Percentiles rank a stretch among this genome's conserved stretches.
Evolutionary conservation across 306 rosid genomes (phyloP).

Genomic region (Trifolium pratense): DNA sequence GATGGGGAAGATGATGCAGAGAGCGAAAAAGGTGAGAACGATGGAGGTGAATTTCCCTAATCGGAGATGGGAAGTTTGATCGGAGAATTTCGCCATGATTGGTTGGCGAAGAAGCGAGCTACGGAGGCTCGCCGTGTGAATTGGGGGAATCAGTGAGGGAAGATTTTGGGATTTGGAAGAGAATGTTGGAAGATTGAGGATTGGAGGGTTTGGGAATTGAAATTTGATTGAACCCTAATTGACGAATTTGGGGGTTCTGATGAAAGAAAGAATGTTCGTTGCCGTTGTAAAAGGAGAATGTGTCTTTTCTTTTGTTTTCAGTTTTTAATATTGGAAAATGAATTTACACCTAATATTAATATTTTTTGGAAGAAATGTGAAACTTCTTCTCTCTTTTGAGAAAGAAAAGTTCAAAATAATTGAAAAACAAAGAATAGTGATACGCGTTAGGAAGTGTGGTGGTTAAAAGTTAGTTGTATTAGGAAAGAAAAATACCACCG

Average conservation of each 20-base stretch:
- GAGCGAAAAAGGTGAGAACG: conserved; percentile 17
- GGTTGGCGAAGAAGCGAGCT: conserved; percentile 49
- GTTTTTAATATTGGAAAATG: background rate
- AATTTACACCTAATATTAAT: background rate
- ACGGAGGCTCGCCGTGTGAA: conserved; percentile 40
- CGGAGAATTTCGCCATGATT: conserved; percentile 48
- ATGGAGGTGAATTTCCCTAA: background rate
- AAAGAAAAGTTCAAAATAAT: background rate
- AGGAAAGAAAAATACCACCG: background rate
- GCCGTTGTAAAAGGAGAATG: conserved; percentile 2
- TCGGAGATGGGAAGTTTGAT: background rate
- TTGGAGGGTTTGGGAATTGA: conserved; percentile 9
- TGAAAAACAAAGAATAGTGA: background rate
- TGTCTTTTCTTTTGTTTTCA: background rate
- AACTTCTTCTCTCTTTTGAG: background rate
- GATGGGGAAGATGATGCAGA: conserved; percentile 38
- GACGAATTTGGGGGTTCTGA: conserved; percentile 33
- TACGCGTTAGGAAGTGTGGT: background rate
- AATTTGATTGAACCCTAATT: conserved; percentile 45
- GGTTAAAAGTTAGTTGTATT: background rate
- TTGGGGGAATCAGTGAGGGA: background rate
- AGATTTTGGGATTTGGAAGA: background rate
- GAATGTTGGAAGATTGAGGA: background rate
- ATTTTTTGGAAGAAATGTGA: background rate
- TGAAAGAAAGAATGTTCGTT: conserved; percentile 20